Conservation (phyloP, 108 stramenopile species). For the Epipyxis sp. region DNA sequence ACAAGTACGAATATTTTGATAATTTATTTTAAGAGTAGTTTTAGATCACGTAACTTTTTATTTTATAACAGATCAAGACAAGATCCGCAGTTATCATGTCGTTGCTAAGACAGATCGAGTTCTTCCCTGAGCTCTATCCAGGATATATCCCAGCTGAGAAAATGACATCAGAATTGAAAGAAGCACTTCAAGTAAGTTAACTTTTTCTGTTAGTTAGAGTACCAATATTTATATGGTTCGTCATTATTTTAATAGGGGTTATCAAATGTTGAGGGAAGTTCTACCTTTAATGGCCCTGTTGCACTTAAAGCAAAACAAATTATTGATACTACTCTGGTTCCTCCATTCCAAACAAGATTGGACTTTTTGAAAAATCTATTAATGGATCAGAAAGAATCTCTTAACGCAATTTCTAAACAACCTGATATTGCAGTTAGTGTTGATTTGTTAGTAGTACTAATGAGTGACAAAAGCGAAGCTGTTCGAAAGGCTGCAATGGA, state of each 20-base stretch:
- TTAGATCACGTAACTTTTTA: no score
- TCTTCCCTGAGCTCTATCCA: slow-evolving; percentile 15
- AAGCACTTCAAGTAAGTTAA: no score
- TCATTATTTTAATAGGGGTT: no score
- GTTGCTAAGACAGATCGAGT: neutral
- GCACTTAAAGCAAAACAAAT: slow-evolving; percentile 32
- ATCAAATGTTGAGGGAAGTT: no score
- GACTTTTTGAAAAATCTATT: slow-evolving; percentile 56
- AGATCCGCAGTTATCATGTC: neutral
- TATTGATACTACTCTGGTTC: slow-evolving; percentile 63
- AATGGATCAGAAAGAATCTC: neutral
- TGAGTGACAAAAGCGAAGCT: slow-evolving; percentile 55
- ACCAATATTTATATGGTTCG: no score
- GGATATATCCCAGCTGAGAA: no score
- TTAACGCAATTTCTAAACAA: neutral
- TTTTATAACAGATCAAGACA: no score
- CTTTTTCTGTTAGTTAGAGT: no score
- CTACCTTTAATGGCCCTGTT: neutral
- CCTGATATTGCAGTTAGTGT: slow-evolving; percentile 7
- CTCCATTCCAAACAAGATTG: slow-evolving; percentile 72
- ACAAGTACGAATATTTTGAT: no score
- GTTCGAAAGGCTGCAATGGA: slow-evolving; percentile 71
- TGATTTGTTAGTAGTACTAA: neutral
- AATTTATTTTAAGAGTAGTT: no score
- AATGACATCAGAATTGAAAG: no score